Evolutionary conservation across 2,329 filamentous ascomycete species (phyloP).

Genomic region (Fusarium transvaalense): DNA sequence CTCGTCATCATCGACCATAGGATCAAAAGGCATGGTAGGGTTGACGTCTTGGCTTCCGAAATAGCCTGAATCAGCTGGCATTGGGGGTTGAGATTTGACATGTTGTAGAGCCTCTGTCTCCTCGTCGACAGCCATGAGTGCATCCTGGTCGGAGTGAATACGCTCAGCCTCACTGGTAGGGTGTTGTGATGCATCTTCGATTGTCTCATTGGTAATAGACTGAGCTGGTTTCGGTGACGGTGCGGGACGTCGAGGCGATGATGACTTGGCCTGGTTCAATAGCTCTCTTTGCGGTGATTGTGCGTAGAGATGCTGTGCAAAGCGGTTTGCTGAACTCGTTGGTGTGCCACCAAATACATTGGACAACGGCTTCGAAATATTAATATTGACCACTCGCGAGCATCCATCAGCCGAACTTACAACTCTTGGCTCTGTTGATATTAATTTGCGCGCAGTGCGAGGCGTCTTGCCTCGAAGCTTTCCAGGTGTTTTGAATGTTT

Average conservation of each 20-base stretch:
- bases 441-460: slow-evolving; percentile 73
- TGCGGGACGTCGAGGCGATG: slow-evolving; percentile 51
- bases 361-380: slow-evolving; percentile 66
- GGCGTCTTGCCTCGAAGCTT: slow-evolving; percentile 87
- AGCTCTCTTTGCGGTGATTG: slow-evolving; percentile 65
- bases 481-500: slow-evolving; percentile 95
- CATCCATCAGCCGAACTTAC: slow-evolving; percentile 61
- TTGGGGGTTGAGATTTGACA: slow-evolving; percentile 37
- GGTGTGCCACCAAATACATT: slow-evolving; percentile 69
- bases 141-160: slow-evolving; percentile 28
- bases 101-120: not conserved
- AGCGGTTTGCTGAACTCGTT: slow-evolving; percentile 66
- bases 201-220: slow-evolving; percentile 18
- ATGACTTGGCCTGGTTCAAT: slow-evolving; percentile 52
- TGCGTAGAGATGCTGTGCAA: slow-evolving; percentile 62
- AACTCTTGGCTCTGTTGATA: slow-evolving; percentile 69
- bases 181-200: slow-evolving; percentile 17
- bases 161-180: slow-evolving; percentile 8
- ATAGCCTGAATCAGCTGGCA: slow-evolving; percentile 73
- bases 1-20: slow-evolving; percentile 36
- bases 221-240: slow-evolving; percentile 50
- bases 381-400: slow-evolving; percentile 33
- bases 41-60: slow-evolving; percentile 71
- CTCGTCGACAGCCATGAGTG: slow-evolving; percentile 16
- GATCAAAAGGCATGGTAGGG: slow-evolving; percentile 41